A percentile compares a stretch with the other conserved stretches of the same genome.
These are phyloP conservation scores for Lanmaoa rubissima DNA, from an alignment of 768 basidiomycete species.

Conservation along the genomic window DNA sequence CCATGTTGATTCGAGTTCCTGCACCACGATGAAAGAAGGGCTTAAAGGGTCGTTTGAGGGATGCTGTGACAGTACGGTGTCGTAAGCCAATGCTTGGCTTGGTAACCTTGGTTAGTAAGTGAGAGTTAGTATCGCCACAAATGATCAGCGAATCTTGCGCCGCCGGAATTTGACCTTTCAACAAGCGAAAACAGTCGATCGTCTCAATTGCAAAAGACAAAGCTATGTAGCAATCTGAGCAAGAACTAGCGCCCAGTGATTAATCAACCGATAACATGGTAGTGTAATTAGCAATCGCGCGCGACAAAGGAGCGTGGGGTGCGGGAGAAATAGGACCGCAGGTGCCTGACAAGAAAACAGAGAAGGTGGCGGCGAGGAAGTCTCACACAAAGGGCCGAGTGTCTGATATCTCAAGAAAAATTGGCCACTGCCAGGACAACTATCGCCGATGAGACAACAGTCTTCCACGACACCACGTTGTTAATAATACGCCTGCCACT, in stretches of 20 bases:
- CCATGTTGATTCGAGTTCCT: conserved; percentile 10
- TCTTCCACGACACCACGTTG: conserved; percentile 7
- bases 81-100: conserved; percentile 13
- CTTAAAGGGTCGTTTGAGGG: neutral
- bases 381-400: neutral
- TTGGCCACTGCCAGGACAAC: conserved; percentile 1
- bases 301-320: neutral
- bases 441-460: neutral
- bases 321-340: neutral
- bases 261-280: conserved; percentile 2
- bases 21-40: neutral
- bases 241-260: neutral
- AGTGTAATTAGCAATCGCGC: neutral
- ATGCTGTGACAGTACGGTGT: conserved; percentile 8
- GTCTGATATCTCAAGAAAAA: conserved; percentile 8
- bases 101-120: conserved; percentile 13
- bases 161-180: neutral
- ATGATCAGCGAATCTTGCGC: neutral
- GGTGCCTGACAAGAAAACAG: neutral
- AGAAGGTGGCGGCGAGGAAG: neutral
- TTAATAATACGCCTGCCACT: neutral
- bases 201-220: conserved; percentile 7
- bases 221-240: conserved; percentile 13
- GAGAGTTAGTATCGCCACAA: neutral
- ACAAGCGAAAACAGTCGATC: conserved; percentile 6